Evolutionary conservation across 768 basidiomycete genomes (phyloP), one percentile per base, ranked within the genome.

Genomic region (Russula dissimulans): DNA sequence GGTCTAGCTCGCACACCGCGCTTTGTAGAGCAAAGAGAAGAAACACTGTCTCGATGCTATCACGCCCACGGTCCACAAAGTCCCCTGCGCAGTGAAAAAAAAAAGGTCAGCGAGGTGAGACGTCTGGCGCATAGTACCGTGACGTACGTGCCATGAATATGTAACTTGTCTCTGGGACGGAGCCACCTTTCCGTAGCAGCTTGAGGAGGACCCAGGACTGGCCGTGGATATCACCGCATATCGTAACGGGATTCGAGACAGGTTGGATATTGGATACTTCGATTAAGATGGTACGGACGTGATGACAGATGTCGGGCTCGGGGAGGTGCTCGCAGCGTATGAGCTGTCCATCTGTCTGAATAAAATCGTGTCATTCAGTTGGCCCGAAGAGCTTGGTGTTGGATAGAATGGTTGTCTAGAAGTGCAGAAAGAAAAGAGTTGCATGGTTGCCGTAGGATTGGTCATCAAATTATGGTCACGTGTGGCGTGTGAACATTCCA

Each of bases 261-360:
- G 95, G 95, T 69, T 97, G 94, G 58, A 98, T 95, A 71, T 98
- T 99, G 57, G 89, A 93, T 71, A 98, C 95, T 71, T 99, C 95
- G 71, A 97, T 86, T 38, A 97, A 81, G 50, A 95, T 86, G 50
- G 86, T 81, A 53, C 91, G 84, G 22, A 97, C 93, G 61, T 86
- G 84, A 59, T 92, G 83, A 78, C 95, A 98, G 51, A 99, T 97
- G 65, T 95, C 91, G 11, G 82, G 70, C 74, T 99, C 97, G 15
- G 90, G 82, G 53, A 99, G 87, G 66, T 91, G 86, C 63, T 86
- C 82, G 77, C 94, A 97, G 65, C 81, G 74, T 75, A 85, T 85
- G 61, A 98, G 85, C 68, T 93, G 90, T 93, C 87, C 95, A 97
- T 75, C 81, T 83, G 75, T 85, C 86, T 58, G 86, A 26, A 2